These are phyloP conservation scores for Rhodotorula babjevae DNA, from an alignment of 768 basidiomycete species.

Conservation along the genomic window DNA sequence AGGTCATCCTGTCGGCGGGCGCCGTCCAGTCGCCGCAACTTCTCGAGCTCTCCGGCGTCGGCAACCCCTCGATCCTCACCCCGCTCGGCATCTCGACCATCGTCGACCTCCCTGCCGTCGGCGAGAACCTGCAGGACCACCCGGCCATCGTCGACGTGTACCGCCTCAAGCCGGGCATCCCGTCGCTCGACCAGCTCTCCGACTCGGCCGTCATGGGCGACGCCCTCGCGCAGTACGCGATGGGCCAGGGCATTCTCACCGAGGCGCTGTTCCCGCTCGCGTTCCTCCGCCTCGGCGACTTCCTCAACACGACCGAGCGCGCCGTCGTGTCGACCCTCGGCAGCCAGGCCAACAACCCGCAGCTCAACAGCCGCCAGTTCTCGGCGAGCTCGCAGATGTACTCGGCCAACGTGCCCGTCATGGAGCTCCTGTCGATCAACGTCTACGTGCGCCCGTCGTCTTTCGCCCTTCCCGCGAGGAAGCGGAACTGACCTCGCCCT, in stretches of 20 bases:
- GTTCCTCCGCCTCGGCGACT: conserved; percentile 16
- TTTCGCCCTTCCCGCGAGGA: neutral
- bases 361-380: conserved; percentile 2
- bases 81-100: conserved; percentile 42
- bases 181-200: conserved; percentile 19
- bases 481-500: neutral
- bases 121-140: conserved; percentile 50
- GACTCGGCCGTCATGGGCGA: neutral
- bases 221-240: conserved; percentile 15
- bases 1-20: conserved; percentile 42
- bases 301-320: conserved; percentile 5
- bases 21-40: conserved; percentile 35
- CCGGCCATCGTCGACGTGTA: conserved; percentile 23
- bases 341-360: neutral
- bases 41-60: conserved; percentile 37
- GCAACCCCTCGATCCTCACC: conserved; percentile 15
- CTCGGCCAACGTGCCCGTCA: neutral
- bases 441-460: neutral
- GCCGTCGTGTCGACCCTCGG: conserved; percentile 6
- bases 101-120: conserved; percentile 51
- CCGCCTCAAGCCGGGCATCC: conserved; percentile 23
- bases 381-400: neutral
- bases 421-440: conserved; percentile 30
- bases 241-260: conserved; percentile 28
- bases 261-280: conserved; percentile 17